A percentile compares a stretch with the other conserved stretches of the same genome.
phyloP scores from a whole-genome alignment of 768 basidiomycete species.

The Pisolithus marmoratus region DNA sequence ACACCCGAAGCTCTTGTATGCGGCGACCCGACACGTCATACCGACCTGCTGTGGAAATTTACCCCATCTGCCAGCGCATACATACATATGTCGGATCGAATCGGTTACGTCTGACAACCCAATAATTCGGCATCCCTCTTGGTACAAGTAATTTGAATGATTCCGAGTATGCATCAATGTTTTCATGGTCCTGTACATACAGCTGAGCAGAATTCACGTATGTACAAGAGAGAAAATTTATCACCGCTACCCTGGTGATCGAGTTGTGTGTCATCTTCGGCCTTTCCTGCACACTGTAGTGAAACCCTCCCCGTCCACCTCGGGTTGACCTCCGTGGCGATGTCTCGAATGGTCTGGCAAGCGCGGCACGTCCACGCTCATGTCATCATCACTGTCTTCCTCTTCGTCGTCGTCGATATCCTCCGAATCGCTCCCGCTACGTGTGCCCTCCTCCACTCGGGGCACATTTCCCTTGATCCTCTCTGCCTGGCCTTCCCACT shows the following conservation, averaged over 20 bases:
- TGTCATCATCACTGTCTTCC: constrained; percentile 30
- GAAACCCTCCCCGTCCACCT: constrained; percentile 92
- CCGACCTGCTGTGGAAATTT: no score
- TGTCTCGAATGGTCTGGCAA: constrained; percentile 39
- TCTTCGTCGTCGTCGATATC: constrained; percentile 38
- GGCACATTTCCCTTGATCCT: constrained; percentile 49
- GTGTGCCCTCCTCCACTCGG: constrained; percentile 35
- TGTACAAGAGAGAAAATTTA: no score
- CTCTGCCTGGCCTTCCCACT: constrained; percentile 62
- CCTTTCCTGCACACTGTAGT: constrained; percentile 66
- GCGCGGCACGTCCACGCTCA: constrained; percentile 50
- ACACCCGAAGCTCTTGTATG: background rate
- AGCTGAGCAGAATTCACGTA: no score
- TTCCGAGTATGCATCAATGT: no score
- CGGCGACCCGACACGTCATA: no score
- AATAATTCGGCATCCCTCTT: no score
- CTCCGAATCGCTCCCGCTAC: constrained; percentile 40
- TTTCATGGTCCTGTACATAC: no score
- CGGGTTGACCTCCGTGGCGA: constrained; percentile 45
- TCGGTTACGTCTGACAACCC: no score
- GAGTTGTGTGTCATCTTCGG: constrained; percentile 28
- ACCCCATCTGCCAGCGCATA: no score
- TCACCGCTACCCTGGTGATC: background rate
- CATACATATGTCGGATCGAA: no score
- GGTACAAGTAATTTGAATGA: no score